phyloP scores from a whole-genome alignment of 176 grass and related monocot species.

The Thalia dealbata region DNA sequence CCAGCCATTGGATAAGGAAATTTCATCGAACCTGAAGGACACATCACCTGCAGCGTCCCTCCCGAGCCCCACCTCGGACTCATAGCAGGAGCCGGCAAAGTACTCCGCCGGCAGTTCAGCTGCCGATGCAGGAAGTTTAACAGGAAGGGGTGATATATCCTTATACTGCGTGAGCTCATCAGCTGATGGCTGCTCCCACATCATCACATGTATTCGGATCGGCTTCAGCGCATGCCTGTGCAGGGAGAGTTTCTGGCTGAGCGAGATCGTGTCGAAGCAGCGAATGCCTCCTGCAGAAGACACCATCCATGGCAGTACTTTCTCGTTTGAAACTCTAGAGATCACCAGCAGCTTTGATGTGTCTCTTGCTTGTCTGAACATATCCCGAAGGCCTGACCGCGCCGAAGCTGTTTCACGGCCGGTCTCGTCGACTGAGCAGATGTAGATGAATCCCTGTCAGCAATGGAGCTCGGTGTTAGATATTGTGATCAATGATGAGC shows the following conservation, averaged over 20 bases:
- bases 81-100: not conserved
- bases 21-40: constrained; percentile 1
- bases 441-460: constrained; percentile 75
- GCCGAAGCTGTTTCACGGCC: constrained; percentile 44
- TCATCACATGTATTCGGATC: constrained; percentile 71
- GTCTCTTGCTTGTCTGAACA: constrained; percentile 55
- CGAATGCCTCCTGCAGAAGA: constrained; percentile 67
- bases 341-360: constrained; percentile 73
- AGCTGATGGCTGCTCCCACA: constrained; percentile 43
- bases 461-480: not conserved
- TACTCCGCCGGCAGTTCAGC: not conserved
- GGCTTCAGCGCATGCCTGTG: constrained; percentile 74
- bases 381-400: constrained; percentile 79
- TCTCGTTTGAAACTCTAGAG: constrained; percentile 70
- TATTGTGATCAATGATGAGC: too few species aligned
- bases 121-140: not conserved
- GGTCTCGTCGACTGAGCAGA: constrained; percentile 59
- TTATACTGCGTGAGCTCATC: not conserved
- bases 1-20: not conserved
- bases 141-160: not conserved
- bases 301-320: constrained; percentile 85
- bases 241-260: constrained; percentile 90
- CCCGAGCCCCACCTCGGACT: not conserved
- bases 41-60: not conserved
- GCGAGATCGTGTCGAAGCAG: constrained; percentile 92